Conservation (phyloP, 495 filamentous ascomycete species). For the Tuber aestivum region DNA sequence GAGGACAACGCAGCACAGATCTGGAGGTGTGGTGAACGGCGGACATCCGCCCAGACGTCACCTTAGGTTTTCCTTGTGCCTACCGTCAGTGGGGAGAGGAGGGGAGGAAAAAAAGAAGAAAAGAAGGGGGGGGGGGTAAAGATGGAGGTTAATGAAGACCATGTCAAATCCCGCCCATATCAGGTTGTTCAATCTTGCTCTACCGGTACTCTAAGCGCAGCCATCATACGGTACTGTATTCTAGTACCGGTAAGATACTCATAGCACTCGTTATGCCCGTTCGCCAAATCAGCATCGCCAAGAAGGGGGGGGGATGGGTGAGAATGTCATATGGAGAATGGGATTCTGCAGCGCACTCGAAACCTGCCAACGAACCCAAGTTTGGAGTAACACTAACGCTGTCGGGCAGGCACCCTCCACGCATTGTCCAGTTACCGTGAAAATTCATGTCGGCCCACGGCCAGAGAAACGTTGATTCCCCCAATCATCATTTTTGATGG, state of each 20-base stretch:
- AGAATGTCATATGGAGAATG: constrained; percentile 6
- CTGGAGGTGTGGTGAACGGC: constrained; percentile 15
- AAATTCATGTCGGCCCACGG: constrained; percentile 17
- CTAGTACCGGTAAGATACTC: too few species aligned
- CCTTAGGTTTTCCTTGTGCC: constrained; percentile 23
- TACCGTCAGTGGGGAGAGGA: neutral
- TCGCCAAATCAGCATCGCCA: neutral
- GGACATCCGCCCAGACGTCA: constrained; percentile 34
- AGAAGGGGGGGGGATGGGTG: neutral
- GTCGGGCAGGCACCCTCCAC: neutral
- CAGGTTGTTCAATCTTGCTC: constrained; percentile 18
- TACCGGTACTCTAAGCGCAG: neutral
- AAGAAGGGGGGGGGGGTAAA: neutral
- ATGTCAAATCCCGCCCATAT: constrained; percentile 24
- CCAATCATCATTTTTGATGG: constrained; percentile 14
- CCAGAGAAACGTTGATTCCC: constrained; percentile 6
- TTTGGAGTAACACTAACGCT: constrained; percentile 21
- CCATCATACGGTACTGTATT: neutral
- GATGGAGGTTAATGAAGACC: constrained; percentile 21
- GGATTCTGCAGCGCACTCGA: constrained; percentile 15
- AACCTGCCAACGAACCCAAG: constrained; percentile 24
- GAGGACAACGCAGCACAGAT: constrained; percentile 36
- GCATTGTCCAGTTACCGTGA: constrained; percentile 6
- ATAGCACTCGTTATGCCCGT: neutral
- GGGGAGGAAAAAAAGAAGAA: too few species aligned